Base-by-base conservation (phyloP, 306 rosid species). In the Fragaria nilgerrensis region DNA sequence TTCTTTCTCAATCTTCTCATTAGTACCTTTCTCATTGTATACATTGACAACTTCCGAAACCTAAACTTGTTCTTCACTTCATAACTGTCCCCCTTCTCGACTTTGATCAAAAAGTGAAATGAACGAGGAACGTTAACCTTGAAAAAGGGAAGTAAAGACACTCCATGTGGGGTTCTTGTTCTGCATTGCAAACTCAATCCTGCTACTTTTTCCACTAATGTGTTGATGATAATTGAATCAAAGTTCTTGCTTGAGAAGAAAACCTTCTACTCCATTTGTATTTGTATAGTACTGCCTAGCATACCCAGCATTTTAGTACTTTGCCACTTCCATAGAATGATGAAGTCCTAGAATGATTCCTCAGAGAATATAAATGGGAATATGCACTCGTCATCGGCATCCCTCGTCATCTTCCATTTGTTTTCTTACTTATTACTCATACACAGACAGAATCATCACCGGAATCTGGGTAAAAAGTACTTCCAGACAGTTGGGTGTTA, bases 1-100 rank as follows among this genome's bases (percentile, higher is more conserved):
- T 22, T 73, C 68, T 11, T 73, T 23, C 67, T 22, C 10, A 22
- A 56, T 39, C 52, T 39, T 23, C 12, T 9, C 7, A 2, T 37
- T 9, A 0, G 11, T 25, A 74, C 29, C 3, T 56, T 39, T 59
- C 29, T 17, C 29, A 9, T 9, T 41, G 43, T 39, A 41, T 3
- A 41, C 10, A 36, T 56, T 44, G 13, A 44, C 58, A 43, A 59
- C 32, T 61, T 74, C 77, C n/a, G 1, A 44, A 59, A 43, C 17
- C 41, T 61, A 16, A 75, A 61, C 70, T 27, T 75, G 59, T 23
- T 75, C 37, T 19, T 47, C 56, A 75, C 47, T 75, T 13, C 78
- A 59, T 19, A 29, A 0, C 25, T 5, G 25, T 16, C 50, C 4
- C 45, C 25, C 19, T 74, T 3, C n/a, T 25, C 69, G 3, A 8